phyloP scores from a whole-genome alignment of 1,284 basidiomycete genomes.

The Kalmanozyma brasiliensis region DNA sequence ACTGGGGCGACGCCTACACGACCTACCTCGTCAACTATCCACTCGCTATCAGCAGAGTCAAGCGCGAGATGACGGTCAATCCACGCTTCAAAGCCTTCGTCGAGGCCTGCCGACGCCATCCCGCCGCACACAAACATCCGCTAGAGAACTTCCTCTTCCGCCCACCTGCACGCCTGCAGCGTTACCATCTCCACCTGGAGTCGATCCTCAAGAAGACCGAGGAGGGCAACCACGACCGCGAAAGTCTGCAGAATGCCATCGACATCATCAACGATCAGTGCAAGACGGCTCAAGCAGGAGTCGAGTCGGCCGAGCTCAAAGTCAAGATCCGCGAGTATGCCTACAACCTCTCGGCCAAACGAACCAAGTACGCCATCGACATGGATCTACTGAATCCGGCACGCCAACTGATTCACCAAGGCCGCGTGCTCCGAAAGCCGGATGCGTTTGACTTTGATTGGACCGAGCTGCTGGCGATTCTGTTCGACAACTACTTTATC shows the following conservation, averaged over 20 bases:
- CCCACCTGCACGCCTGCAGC: slow-evolving; percentile 87
- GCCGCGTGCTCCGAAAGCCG: slow-evolving; percentile 59
- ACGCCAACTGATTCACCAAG: slow-evolving; percentile 60
- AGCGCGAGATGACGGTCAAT: slow-evolving; percentile 84
- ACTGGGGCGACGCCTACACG: slow-evolving; percentile 87
- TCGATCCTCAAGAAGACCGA: slow-evolving; percentile 75
- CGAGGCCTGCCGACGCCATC: slow-evolving; percentile 79
- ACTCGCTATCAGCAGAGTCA: slow-evolving; percentile 83
- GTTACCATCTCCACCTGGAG: slow-evolving; percentile 86
- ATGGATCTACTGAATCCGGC: slow-evolving; percentile 61
- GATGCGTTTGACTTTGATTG: slow-evolving; percentile 66
- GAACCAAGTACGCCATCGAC: slow-evolving; percentile 52
- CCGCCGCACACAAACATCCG: slow-evolving; percentile 81
- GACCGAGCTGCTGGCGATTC: slow-evolving; percentile 62
- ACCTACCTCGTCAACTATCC: slow-evolving; percentile 86
- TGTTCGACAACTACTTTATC: slow-evolving; percentile 66
- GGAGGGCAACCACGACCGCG: slow-evolving; percentile 50
- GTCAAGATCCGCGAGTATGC: slow-evolving; percentile 62
- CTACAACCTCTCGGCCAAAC: slow-evolving; percentile 56
- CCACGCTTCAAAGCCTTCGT: slow-evolving; percentile 84
- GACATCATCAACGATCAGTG: slow-evolving; percentile 65
- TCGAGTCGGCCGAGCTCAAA: slow-evolving; percentile 60
- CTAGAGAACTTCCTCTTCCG: slow-evolving; percentile 86
- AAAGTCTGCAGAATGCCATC: slow-evolving; percentile 55
- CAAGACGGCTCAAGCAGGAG: slow-evolving; percentile 59